These are phyloP conservation scores for Lichtheimia ornata DNA, from an alignment of 371 early-diverging fungal genomes.

Conservation along the genomic window DNA sequence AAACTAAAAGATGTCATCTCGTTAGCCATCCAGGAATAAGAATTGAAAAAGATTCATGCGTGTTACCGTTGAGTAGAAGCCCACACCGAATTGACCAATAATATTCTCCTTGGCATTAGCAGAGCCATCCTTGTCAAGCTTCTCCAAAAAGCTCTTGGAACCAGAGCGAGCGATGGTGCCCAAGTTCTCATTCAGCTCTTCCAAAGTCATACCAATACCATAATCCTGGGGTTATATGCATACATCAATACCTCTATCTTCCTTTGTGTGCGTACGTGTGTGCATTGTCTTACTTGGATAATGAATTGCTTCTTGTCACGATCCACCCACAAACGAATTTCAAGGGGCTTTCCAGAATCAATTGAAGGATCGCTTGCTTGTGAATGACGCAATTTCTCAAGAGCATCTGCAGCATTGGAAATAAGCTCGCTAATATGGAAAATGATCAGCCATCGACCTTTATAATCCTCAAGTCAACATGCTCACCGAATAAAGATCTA, in stretches of 20 bases:
- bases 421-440: conserved; percentile 81
- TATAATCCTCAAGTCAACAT: not conserved
- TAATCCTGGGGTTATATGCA: conserved; percentile 65
- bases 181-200: conserved; percentile 86
- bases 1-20: conserved; percentile 52
- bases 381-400: conserved; percentile 92
- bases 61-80: conserved; percentile 79
- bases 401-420: conserved; percentile 98
- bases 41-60: not conserved
- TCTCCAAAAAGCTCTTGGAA: conserved; percentile 87
- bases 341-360: conserved; percentile 68
- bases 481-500: conserved; percentile 72
- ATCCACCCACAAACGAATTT: conserved; percentile 81
- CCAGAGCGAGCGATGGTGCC: conserved; percentile 98
- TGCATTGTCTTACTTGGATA: conserved; percentile 53
- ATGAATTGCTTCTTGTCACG: conserved; percentile 75
- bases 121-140: conserved; percentile 66
- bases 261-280: not conserved
- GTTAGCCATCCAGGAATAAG: not conserved
- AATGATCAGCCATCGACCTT: no score
- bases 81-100: conserved; percentile 99
- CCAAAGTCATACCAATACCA: conserved; percentile 98
- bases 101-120: conserved; percentile 69
- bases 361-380: conserved; percentile 64
- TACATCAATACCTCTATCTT: not conserved